Base-by-base conservation (phyloP, 1,139 yeast species). In the Wickerhamiella pararugosa region DNA sequence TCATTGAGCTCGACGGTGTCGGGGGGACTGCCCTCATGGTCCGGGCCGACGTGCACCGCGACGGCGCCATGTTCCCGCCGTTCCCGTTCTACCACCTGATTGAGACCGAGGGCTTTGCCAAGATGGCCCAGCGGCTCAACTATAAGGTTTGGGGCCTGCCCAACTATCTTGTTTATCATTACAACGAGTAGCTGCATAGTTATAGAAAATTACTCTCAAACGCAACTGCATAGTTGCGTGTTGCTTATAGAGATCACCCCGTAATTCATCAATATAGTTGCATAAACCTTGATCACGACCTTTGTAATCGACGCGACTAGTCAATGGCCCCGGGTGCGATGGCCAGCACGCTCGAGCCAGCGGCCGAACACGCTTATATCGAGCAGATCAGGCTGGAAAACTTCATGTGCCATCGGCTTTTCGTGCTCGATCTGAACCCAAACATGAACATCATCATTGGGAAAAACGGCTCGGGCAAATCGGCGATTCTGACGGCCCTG, bases 11-110 rank as follows among this genome's bases (percentile, higher is more conserved):
- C 47, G 98, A 90, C 60, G 98, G 98, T 59, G 97, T 90, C 46
- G 98, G 98, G 44, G 97, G 67, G 32, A 94, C 97, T 29, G 94
- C 96, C 36, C 77, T 93, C 32, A 61, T 90, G 63, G 98, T 90
- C 31, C 84, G 87, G 60, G 94, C 97, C 7, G 96, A 86, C 52
- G 98, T 90, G 45, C 98, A 90, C 63, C 73, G 98, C 59, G 98
- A 90, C 60, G 98, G 98, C 42, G 97, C 97, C 45, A 87, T 87
- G 96, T 90, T 90, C 73, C 98, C 98, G 15, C 82, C 93, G 34
- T 90, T 90, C 74, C 92, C 98, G 47, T 90, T 90, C 67, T 87
- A 90, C 61, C 94, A 90, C 59, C 70, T 90, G 63, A 86, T 90
- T 51, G 98, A 90, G 65, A 86, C 97, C 6, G 98, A 90, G 64